Conservation (phyloP, 1,284 basidiomycete species). For the Austroboletus novae-zelandiae region DNA sequence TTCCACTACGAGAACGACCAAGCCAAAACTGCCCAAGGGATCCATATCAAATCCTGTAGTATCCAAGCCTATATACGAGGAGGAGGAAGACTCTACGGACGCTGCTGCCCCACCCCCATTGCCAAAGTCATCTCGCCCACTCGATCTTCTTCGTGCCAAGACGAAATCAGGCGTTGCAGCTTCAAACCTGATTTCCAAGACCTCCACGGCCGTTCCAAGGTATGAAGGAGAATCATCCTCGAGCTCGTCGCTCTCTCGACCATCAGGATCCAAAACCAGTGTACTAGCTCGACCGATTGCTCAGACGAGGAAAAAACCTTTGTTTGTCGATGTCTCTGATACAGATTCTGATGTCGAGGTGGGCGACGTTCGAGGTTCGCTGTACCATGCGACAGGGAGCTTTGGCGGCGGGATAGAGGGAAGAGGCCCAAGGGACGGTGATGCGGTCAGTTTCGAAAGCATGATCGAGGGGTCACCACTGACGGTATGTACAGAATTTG, state of each 20-base stretch:
- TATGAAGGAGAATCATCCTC: slow-evolving; percentile 14
- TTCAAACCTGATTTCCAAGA: not conserved
- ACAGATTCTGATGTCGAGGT: slow-evolving; percentile 22
- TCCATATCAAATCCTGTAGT: not conserved
- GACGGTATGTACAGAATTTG: slow-evolving; percentile 8
- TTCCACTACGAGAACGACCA: slow-evolving; percentile 1
- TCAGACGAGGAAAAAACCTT: slow-evolving; percentile 12
- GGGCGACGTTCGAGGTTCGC: slow-evolving; percentile 10
- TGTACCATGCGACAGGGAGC: not conserved
- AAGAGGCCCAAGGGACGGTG: not conserved
- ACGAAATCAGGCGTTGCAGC: not conserved
- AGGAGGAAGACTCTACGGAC: slow-evolving; percentile 12
- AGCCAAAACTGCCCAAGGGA: slow-evolving; percentile 8
- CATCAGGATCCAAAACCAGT: not conserved
- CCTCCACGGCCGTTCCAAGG: not conserved
- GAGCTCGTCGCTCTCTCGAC: slow-evolving; percentile 2
- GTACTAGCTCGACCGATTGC: not conserved
- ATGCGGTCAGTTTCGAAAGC: slow-evolving; percentile 10
- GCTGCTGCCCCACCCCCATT: slow-evolving; percentile 2
- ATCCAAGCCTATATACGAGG: slow-evolving; percentile 5
- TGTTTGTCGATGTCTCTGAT: slow-evolving; percentile 29
- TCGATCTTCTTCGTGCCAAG: slow-evolving; percentile 27
- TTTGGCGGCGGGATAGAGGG: not conserved
- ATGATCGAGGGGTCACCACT: not conserved
- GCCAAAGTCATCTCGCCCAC: slow-evolving; percentile 23